Percentiles rank a stretch among this genome's conserved stretches.
phyloP scores from a whole-genome alignment of 768 basidiomycete species.

The Rhizopogon vinicolor region DNA sequence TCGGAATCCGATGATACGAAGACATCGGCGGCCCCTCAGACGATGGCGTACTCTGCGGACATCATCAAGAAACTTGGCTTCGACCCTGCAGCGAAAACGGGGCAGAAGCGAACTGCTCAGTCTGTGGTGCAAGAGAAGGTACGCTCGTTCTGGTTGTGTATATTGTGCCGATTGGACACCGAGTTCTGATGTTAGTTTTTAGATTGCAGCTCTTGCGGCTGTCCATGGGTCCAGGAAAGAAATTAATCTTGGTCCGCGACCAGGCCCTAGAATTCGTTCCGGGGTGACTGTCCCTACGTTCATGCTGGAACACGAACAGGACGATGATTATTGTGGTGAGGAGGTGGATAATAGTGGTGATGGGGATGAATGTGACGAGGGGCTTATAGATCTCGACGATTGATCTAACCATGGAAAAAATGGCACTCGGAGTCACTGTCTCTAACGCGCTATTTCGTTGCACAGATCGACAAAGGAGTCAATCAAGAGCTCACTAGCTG shows the following conservation, averaged over 20 bases:
- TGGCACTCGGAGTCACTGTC: background rate
- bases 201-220: conserved; percentile 57
- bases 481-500: too few relatives aligned
- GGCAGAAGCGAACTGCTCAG: conserved; percentile 37
- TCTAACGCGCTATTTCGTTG: too few relatives aligned
- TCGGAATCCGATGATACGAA: conserved; percentile 13
- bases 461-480: too few relatives aligned
- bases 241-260: conserved; percentile 56
- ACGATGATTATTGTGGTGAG: conserved; percentile 2
- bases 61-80: conserved; percentile 75
- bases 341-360: conserved; percentile 12
- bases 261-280: conserved; percentile 61
- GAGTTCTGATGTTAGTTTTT: background rate
- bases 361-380: conserved; percentile 26
- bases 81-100: conserved; percentile 62
- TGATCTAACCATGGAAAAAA: background rate
- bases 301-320: conserved; percentile 11
- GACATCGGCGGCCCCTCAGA: conserved; percentile 4
- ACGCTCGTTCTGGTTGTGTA: conserved; percentile 1
- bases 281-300: conserved; percentile 43
- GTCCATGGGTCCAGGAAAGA: conserved; percentile 46
- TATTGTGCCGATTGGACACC: background rate
- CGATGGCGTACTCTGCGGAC: conserved; percentile 56
- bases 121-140: conserved; percentile 57
- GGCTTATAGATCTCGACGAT: conserved; percentile 14